Base-by-base conservation (phyloP, 306 rosid genomes). In the Citrullus mucosospermus region DNA sequence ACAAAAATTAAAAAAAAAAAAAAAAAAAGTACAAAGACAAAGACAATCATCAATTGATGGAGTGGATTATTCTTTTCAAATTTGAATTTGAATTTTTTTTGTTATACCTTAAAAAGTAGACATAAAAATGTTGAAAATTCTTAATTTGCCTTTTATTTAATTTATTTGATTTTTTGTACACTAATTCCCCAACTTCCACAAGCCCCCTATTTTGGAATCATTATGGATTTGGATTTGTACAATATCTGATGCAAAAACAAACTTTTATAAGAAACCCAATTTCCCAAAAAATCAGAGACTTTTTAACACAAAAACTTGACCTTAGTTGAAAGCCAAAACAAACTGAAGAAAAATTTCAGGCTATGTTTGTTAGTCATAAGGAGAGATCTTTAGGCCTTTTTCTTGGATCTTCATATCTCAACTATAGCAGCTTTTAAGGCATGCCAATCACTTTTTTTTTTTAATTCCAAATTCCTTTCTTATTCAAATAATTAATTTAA, bases 381-480 rank as follows among this genome's bases (percentile, higher is more conserved):
- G 51, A 39, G 25, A 39, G 74, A 16, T 10, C 6, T 71, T 48
- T 71, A 71, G 36, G 59, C 8, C 59, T n/a, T 48, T 67, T 71
- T 28, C 43, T 48, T 71, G 39, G 77, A 71, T 71, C 55, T 71
- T 17, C n/a, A 50, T 46, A 71, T 71, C 77, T 48, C 59, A 25
- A 32, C 28, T 22, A 25, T 25, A 50, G 77, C 58, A 71, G 77
- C 77, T 71, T 71, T 71, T 71, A 48, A 71, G 77, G 77, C 77
- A 71, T 71, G 77, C 77, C 13, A 11, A 11, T 13, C 43, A 48
- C 77, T 46, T 71, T 71, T 20, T 71, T 71, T 22, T 22, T 25
- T 25, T 25, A 25, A 6, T 50, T 28, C 41, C 34, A 14, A 22
- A 25, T 2, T 0, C 9, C n/a, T 2, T 9, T 2, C 17, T 11